These are phyloP conservation scores for Dothideomycetes sp. DNA, from an alignment of 2,329 filamentous ascomycete genomes.

Conservation along the genomic window DNA sequence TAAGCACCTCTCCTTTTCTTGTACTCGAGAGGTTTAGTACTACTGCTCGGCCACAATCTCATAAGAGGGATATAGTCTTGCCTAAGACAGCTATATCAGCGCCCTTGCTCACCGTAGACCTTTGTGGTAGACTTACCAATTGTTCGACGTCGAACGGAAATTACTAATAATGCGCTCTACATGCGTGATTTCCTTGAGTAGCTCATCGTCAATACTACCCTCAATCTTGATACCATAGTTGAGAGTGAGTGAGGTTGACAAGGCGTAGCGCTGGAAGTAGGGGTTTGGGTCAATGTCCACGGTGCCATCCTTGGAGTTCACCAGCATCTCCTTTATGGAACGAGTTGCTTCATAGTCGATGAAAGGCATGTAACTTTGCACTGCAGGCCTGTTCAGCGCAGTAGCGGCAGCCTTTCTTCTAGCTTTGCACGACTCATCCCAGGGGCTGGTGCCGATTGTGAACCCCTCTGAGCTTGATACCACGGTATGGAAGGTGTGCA, in stretches of 20 bases:
- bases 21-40: conserved; percentile 52
- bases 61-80: conserved; percentile 74
- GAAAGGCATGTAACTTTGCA: conserved; percentile 72
- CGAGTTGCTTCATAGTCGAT: conserved; percentile 65
- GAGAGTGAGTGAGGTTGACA: conserved; percentile 66
- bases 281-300: conserved; percentile 58
- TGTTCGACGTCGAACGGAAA: conserved; percentile 68
- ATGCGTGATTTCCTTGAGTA: conserved; percentile 62
- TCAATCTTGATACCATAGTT: conserved; percentile 72
- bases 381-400: conserved; percentile 63
- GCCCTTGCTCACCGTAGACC: no score
- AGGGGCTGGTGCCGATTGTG: conserved; percentile 74
- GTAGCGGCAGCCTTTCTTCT: conserved; percentile 70
- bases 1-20: conserved; percentile 58
- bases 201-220: conserved; percentile 54
- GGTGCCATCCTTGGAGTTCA: conserved; percentile 51
- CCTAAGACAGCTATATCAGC: conserved; percentile 10
- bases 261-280: conserved; percentile 64
- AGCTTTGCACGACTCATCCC: conserved; percentile 70
- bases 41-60: conserved; percentile 52
- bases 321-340: conserved; percentile 61
- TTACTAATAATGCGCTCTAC: conserved; percentile 69
- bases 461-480: conserved; percentile 68
- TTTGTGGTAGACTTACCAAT: no score
- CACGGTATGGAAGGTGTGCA: conserved; percentile 73